Percentiles rank a stretch among this genome's conserved stretches.
These are phyloP conservation scores for Dothiorella sarmentorum DNA, from an alignment of 2,329 filamentous ascomycete species.

Conservation along the genomic window DNA sequence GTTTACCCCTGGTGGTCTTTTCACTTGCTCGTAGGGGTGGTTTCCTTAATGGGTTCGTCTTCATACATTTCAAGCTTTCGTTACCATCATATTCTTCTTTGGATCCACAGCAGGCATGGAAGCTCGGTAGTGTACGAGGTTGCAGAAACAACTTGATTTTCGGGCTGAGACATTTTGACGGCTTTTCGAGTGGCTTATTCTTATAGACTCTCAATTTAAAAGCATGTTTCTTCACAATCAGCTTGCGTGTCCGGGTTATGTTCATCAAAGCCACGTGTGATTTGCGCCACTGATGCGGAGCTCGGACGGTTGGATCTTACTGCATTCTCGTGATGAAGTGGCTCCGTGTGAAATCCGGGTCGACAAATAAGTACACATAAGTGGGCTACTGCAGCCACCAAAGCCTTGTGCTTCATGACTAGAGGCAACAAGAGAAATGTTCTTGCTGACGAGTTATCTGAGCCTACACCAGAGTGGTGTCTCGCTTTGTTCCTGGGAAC, in stretches of 20 bases:
- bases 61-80: neutral
- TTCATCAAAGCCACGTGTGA: neutral
- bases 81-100: neutral
- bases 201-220: slow-evolving; percentile 9
- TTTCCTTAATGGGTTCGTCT: neutral
- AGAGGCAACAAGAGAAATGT: neutral
- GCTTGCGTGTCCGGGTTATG: neutral
- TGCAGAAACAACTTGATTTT: neutral
- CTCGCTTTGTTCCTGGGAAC: neutral
- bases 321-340: slow-evolving; percentile 5
- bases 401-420: neutral
- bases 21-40: neutral
- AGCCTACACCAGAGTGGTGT: neutral
- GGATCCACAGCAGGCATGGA: neutral
- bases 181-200: neutral
- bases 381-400: neutral
- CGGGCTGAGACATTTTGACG: neutral
- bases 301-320: neutral
- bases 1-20: neutral
- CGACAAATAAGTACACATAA: neutral
- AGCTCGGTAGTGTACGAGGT: slow-evolving; percentile 6
- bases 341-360: neutral
- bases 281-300: neutral
- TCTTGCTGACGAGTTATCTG: neutral
- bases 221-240: slow-evolving; percentile 8